phyloP scores from a whole-genome alignment of 2,329 filamentous ascomycete species.

The Botrytis squamosa region DNA sequence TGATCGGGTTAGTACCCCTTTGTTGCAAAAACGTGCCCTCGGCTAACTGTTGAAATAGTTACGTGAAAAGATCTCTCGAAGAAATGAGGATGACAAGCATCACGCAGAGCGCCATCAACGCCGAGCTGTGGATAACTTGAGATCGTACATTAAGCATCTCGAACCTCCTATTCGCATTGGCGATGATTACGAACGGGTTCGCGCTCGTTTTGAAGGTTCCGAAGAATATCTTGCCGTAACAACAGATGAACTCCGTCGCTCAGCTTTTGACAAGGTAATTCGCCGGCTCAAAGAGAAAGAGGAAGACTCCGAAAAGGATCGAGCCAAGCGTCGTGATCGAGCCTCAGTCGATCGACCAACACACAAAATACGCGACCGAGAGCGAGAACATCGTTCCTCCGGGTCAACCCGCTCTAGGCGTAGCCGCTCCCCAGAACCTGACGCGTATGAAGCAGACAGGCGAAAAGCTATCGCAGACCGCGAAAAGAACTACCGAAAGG shows the following conservation, averaged over 20 bases:
- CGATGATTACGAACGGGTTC: slow-evolving; percentile 89
- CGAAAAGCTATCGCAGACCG: slow-evolving; percentile 91
- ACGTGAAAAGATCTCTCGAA: slow-evolving; percentile 79
- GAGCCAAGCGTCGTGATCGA: slow-evolving; percentile 57
- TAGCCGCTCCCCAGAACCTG: slow-evolving; percentile 86
- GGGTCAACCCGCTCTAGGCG: slow-evolving; percentile 55
- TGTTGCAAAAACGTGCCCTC: slow-evolving; percentile 4
- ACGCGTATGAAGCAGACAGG: slow-evolving; percentile 93
- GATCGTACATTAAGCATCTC: slow-evolving; percentile 82
- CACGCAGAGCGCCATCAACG: slow-evolving; percentile 82
- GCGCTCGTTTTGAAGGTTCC: slow-evolving; percentile 72
- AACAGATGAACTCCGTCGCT: slow-evolving; percentile 77
- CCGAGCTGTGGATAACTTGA: slow-evolving; percentile 77
- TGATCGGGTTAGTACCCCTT: slow-evolving; percentile 62
- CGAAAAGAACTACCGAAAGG: slow-evolving; percentile 88
- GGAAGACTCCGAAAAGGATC: slow-evolving; percentile 72
- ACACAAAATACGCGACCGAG: slow-evolving; percentile 53
- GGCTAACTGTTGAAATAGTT: slow-evolving; percentile 51
- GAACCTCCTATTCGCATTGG: slow-evolving; percentile 75
- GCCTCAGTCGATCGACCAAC: slow-evolving; percentile 46
- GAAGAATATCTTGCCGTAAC: slow-evolving; percentile 82
- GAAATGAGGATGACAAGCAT: slow-evolving; percentile 79
- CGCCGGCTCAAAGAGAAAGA: slow-evolving; percentile 89
- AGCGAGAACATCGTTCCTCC: slow-evolving; percentile 60
- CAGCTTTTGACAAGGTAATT: slow-evolving; percentile 89